Percentiles rank a stretch among this genome's conserved stretches.
Evolutionary conservation across 176 grass and related monocot genomes (phyloP).

Genomic region (Neostapfia colusana): DNA sequence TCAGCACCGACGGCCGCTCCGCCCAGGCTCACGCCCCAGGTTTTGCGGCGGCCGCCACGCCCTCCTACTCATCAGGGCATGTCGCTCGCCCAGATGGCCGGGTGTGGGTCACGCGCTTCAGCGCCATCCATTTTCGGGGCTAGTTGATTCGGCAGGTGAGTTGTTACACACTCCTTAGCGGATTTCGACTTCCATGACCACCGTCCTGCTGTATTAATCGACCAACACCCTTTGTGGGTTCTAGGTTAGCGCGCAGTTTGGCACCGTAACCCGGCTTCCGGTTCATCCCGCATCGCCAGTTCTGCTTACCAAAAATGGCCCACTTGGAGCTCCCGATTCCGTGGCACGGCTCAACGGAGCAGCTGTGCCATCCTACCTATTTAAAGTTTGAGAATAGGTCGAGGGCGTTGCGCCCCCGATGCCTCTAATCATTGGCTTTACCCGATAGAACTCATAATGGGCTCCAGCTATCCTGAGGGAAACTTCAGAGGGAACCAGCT

Average conservation of each 20-base stretch:
- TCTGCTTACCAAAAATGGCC: slow-evolving; percentile 83
- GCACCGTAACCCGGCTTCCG: slow-evolving; percentile 63
- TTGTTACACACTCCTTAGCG: slow-evolving; percentile 65
- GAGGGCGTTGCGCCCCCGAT: slow-evolving; percentile 73
- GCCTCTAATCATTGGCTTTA: slow-evolving; percentile 93
- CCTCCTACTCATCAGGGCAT: slow-evolving; percentile 38
- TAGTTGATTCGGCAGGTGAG: slow-evolving; percentile 84
- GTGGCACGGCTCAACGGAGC: slow-evolving; percentile 15
- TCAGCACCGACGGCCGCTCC: slow-evolving; percentile 63
- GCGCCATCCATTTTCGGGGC: slow-evolving; percentile 77
- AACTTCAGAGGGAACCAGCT: slow-evolving; percentile 87
- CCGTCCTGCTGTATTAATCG: slow-evolving; percentile 40
- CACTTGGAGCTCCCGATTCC: slow-evolving; percentile 66
- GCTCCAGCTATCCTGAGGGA: slow-evolving; percentile 75
- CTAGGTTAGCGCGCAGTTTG: slow-evolving; percentile 63
- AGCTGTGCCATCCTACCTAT: slow-evolving; percentile 49
- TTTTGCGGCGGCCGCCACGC: slow-evolving; percentile 55
- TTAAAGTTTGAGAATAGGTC: slow-evolving; percentile 94
- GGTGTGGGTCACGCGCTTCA: slow-evolving; percentile 59
- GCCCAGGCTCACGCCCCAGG: slow-evolving; percentile 55
- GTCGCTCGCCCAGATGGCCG: slow-evolving; percentile 47
- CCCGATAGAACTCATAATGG: slow-evolving; percentile 66
- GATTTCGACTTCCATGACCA: too few species aligned
- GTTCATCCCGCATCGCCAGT: slow-evolving; percentile 79
- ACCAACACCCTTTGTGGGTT: slow-evolving; percentile 10